Evolutionary conservation across 1,284 basidiomycete genomes (phyloP).

Genomic region (Austroboletus niveus): DNA sequence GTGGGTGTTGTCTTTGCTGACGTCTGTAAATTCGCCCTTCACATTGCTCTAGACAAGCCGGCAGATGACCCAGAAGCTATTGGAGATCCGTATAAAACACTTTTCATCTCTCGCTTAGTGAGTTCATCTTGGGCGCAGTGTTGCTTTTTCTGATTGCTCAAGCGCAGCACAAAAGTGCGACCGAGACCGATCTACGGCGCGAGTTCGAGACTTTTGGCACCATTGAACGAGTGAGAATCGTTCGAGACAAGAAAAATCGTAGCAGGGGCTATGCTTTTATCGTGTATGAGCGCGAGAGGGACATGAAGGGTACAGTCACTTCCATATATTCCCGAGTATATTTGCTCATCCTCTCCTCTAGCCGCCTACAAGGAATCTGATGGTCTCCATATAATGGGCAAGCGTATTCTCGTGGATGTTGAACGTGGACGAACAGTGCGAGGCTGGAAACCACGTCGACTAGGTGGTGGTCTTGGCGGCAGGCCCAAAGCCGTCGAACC

Average conservation of each 20-base stretch:
- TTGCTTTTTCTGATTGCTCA: slow-evolving; percentile 24
- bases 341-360: slow-evolving; percentile 34
- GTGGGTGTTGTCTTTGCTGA: slow-evolving; percentile 45
- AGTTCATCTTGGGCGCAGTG: slow-evolving; percentile 20
- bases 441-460: slow-evolving; percentile 95
- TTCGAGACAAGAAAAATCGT: slow-evolving; percentile 85
- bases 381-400: slow-evolving; percentile 92
- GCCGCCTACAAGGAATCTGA: slow-evolving; percentile 99
- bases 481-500: slow-evolving; percentile 82
- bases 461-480: slow-evolving; percentile 95
- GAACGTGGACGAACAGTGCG: slow-evolving; percentile 97
- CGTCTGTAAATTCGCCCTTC: slow-evolving; percentile 10
- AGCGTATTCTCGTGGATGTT: slow-evolving; percentile 94
- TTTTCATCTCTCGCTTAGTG: slow-evolving; percentile 94
- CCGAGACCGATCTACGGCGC: slow-evolving; percentile 86
- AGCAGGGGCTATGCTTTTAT: slow-evolving; percentile 95
- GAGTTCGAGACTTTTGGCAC: slow-evolving; percentile 97
- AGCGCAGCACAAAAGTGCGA: slow-evolving; percentile 78
- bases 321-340: slow-evolving; percentile 9
- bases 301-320: slow-evolving; percentile 87
- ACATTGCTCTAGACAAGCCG: slow-evolving; percentile 71
- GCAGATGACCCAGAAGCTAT: slow-evolving; percentile 89
- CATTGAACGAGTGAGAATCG: slow-evolving; percentile 89
- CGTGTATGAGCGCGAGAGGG: slow-evolving; percentile 95
- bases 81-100: slow-evolving; percentile 97